Percentiles rank a stretch among this genome's conserved stretches.
These are phyloP conservation scores for Tausonia pullulans DNA, from an alignment of 1,284 basidiomycete genomes.

Conservation along the genomic window DNA sequence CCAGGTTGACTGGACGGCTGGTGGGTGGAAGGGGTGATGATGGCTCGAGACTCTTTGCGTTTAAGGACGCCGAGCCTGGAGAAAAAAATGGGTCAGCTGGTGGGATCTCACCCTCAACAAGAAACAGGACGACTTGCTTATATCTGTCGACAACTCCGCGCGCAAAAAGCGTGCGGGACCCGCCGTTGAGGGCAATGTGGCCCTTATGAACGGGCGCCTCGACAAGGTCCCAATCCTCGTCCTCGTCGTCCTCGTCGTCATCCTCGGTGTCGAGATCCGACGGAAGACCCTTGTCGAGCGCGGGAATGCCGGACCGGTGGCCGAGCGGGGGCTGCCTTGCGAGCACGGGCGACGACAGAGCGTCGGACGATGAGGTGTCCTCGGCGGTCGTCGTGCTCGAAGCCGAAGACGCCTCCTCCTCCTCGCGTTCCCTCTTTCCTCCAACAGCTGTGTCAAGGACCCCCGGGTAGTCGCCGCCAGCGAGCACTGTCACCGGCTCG, in stretches of 20 bases:
- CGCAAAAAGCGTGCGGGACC: constrained; percentile 60
- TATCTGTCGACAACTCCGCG: constrained; percentile 73
- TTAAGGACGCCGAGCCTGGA: constrained; percentile 2
- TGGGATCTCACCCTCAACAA: neutral
- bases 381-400: neutral
- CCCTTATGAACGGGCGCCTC: constrained; percentile 47
- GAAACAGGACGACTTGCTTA: constrained; percentile 34
- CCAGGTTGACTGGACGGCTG: too few species aligned
- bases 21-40: too few species aligned
- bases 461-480: neutral
- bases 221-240: constrained; percentile 70
- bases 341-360: neutral
- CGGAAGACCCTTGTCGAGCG: constrained; percentile 53
- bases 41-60: constrained; percentile 1
- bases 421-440: neutral
- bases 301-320: constrained; percentile 54
- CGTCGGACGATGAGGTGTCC: neutral
- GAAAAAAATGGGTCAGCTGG: too few species aligned
- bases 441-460: neutral
- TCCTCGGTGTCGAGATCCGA: constrained; percentile 44
- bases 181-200: constrained; percentile 62
- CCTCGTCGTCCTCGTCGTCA: constrained; percentile 47
- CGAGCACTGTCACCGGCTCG: neutral
- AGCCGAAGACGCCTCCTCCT: neutral
- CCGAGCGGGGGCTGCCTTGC: neutral